A percentile compares a stretch with the other conserved stretches of the same genome.
phyloP scores from a whole-genome alignment of 2,329 filamentous ascomycete species.

The Fusarium concolor region DNA sequence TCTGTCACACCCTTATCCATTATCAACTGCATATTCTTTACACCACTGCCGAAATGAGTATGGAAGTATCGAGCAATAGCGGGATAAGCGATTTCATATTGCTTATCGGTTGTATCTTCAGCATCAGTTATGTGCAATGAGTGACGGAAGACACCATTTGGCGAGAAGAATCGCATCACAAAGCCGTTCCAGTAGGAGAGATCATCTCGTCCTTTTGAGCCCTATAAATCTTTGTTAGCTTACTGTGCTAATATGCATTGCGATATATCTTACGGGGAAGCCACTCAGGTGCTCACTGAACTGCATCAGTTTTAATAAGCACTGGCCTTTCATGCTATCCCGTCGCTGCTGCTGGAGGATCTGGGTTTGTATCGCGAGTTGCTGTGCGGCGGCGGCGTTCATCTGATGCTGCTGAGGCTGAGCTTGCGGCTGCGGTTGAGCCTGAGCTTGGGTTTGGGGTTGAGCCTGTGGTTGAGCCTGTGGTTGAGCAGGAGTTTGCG shows the following conservation, averaged over 20 bases:
- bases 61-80: constrained; percentile 90
- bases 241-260: background rate
- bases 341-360: constrained; percentile 61
- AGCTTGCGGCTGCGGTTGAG: constrained; percentile 47
- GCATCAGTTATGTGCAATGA: constrained; percentile 69
- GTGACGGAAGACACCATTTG: constrained; percentile 80
- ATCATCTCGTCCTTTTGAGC: constrained; percentile 72
- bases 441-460: constrained; percentile 51
- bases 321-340: constrained; percentile 66
- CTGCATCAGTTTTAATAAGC: constrained; percentile 69
- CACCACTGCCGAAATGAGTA: constrained; percentile 87
- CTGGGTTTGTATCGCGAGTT: constrained; percentile 50
- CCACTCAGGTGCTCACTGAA: constrained; percentile 72
- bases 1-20: constrained; percentile 75
- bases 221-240: constrained; percentile 51
- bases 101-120: constrained; percentile 74
- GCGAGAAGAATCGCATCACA: constrained; percentile 84
- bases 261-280: constrained; percentile 59
- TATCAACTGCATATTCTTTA: constrained; percentile 86
- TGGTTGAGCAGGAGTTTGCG: constrained; percentile 52
- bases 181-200: constrained; percentile 83
- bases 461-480: constrained; percentile 52
- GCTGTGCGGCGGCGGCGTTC: constrained; percentile 50
- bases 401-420: constrained; percentile 49
- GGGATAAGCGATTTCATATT: constrained; percentile 86